A percentile compares a stretch with the other conserved stretches of the same genome.
These are phyloP conservation scores for Vigna trinervia DNA, from an alignment of 306 rosid genomes.

Conservation along the genomic window DNA sequence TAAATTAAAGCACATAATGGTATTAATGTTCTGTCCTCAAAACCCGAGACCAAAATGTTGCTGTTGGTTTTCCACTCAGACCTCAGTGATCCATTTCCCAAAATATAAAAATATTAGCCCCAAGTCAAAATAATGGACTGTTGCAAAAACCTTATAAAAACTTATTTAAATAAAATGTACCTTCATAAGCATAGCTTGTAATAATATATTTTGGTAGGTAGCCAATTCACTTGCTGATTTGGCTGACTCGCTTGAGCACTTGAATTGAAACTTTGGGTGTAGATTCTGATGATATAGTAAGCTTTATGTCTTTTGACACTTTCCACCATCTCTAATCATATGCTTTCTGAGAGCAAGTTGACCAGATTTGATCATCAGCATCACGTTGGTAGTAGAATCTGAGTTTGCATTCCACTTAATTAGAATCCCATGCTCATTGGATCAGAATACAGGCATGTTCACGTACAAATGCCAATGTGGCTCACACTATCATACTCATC, in stretches of 20 bases:
- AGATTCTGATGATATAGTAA: conserved; percentile 33
- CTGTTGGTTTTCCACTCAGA: neutral
- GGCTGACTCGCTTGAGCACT: conserved; percentile 67
- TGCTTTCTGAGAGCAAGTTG: conserved; percentile 58
- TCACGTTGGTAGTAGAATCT: conserved; percentile 58
- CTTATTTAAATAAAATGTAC: neutral
- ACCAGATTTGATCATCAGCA: conserved; percentile 51
- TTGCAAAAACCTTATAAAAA: neutral
- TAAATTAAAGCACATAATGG: conserved; percentile 28
- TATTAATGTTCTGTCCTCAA: neutral
- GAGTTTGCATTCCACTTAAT: conserved; percentile 78
- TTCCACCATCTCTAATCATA: conserved; percentile 29
- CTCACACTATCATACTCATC: conserved; percentile 34
- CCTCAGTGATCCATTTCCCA: neutral
- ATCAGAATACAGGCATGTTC: conserved; percentile 44
- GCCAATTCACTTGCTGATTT: conserved; percentile 43
- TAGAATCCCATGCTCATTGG: conserved; percentile 55
- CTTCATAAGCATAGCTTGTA: neutral
- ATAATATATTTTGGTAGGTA: neutral
- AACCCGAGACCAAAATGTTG: neutral
- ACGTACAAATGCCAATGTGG: conserved; percentile 42
- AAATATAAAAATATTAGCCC: conserved; percentile 18
- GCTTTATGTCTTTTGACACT: conserved; percentile 18
- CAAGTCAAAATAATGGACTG: conserved; percentile 20
- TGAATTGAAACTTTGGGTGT: conserved; percentile 31